Percentiles rank a stretch among this genome's conserved stretches.
These are phyloP conservation scores for Boehmeria nivea DNA, from an alignment of 306 rosid species.

Conservation along the genomic window DNA sequence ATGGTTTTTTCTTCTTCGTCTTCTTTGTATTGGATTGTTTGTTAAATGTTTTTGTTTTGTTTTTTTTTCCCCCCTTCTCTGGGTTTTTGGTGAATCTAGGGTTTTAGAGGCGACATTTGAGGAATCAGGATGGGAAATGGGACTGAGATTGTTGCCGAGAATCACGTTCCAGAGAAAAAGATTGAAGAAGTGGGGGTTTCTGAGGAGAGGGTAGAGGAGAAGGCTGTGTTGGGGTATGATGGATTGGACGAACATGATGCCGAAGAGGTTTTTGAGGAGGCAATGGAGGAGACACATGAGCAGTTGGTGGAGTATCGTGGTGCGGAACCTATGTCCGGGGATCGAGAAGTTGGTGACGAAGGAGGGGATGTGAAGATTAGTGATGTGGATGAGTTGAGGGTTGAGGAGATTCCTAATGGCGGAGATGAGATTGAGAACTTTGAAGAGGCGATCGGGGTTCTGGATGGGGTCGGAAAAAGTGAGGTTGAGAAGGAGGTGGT, in stretches of 20 bases:
- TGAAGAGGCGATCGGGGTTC: constrained; percentile 42
- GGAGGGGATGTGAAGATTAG: constrained; percentile 4
- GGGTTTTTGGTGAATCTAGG: constrained; percentile 46
- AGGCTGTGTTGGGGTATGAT: constrained; percentile 30
- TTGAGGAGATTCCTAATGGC: constrained; percentile 27
- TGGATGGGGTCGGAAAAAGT: not conserved
- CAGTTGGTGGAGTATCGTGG: constrained; percentile 28
- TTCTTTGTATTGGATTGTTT: not conserved
- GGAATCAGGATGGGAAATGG: constrained; percentile 54
- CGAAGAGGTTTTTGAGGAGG: constrained; percentile 62
- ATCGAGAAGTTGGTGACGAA: constrained; percentile 11
- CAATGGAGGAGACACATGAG: constrained; percentile 28
- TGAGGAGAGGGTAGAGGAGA: constrained; percentile 25
- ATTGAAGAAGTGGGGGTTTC: constrained; percentile 32
- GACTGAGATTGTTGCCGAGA: constrained; percentile 33
- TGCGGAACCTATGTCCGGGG: not conserved
- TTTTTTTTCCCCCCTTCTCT: not conserved
- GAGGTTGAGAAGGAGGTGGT: constrained; percentile 6
- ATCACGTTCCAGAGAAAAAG: constrained; percentile 34
- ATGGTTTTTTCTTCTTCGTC: not conserved
- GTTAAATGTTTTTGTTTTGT: constrained; percentile 5
- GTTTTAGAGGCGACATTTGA: constrained; percentile 25
- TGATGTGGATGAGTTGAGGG: constrained; percentile 13
- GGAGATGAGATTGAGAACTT: constrained; percentile 32
- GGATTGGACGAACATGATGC: constrained; percentile 36